These are phyloP conservation scores for Protomyces inouyei DNA, from an alignment of 1,139 yeast genomes.

Conservation along the genomic window DNA sequence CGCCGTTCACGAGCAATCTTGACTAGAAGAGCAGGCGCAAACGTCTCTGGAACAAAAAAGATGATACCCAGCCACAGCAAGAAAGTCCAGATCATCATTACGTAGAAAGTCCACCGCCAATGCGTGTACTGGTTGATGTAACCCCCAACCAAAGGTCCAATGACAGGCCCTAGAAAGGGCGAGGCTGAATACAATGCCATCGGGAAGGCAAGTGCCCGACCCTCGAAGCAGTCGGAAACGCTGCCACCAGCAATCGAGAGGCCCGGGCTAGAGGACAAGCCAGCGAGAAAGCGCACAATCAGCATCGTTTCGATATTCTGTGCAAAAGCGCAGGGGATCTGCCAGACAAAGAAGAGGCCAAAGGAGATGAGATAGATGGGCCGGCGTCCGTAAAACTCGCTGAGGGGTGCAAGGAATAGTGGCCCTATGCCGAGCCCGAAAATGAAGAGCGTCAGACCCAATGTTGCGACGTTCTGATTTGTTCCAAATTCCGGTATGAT, in stretches of 20 bases:
- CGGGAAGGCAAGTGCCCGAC: constrained; percentile 59
- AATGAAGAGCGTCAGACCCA: constrained; percentile 48
- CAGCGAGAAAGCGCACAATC: constrained; percentile 62
- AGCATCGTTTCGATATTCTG: constrained; percentile 58
- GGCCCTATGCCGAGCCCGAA: constrained; percentile 69
- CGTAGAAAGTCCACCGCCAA: constrained; percentile 61
- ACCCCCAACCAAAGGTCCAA: constrained; percentile 69
- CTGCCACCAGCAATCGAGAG: constrained; percentile 48
- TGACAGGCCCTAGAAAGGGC: constrained; percentile 69
- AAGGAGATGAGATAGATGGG: constrained; percentile 59
- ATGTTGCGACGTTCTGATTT: constrained; percentile 28
- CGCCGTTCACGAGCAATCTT: constrained; percentile 57
- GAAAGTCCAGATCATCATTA: constrained; percentile 62
- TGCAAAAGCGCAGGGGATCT: constrained; percentile 63
- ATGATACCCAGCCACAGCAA: constrained; percentile 49
- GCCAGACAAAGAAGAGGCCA: constrained; percentile 54
- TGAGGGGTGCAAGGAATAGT: constrained; percentile 63
- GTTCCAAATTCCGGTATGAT: constrained; percentile 28
- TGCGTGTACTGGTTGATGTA: constrained; percentile 52
- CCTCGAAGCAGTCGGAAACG: constrained; percentile 51
- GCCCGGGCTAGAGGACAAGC: constrained; percentile 66
- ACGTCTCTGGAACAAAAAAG: constrained; percentile 64
- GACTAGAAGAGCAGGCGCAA: constrained; percentile 58
- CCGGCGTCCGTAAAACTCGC: constrained; percentile 68
- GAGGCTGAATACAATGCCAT: constrained; percentile 66